Percentiles rank a stretch among this genome's conserved stretches.
These are phyloP conservation scores for Penicillium verhagenii DNA, from an alignment of 495 filamentous ascomycete species.

Conservation along the genomic window DNA sequence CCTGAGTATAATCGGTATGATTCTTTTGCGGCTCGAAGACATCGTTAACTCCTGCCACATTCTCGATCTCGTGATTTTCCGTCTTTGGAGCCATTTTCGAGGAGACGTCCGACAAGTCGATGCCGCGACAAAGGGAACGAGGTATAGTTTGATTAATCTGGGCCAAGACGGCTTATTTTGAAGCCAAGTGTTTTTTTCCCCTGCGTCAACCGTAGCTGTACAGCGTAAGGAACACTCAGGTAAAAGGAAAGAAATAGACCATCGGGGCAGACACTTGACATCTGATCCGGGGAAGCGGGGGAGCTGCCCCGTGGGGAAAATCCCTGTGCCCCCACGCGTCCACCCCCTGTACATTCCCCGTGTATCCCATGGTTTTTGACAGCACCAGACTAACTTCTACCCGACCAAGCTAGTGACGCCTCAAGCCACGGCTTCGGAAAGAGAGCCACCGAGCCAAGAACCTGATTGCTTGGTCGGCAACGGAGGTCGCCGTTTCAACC, in stretches of 20 bases:
- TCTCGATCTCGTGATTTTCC: conserved; percentile 11
- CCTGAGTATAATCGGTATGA: conserved; percentile 46
- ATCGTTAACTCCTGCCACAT: background rate
- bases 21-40: conserved; percentile 42
- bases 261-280: no score
- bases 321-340: conserved; percentile 10
- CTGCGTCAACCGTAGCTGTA: background rate
- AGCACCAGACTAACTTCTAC: background rate
- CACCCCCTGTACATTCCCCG: background rate
- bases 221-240: background rate
- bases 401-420: background rate
- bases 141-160: background rate
- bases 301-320: conserved; percentile 12
- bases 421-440: background rate
- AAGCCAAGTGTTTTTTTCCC: background rate
- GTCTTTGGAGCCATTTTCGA: conserved; percentile 7
- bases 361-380: background rate
- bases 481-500: conserved; percentile 7
- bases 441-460: background rate
- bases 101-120: no score
- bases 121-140: background rate
- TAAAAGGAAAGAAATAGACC: background rate
- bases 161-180: background rate
- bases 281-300: conserved; percentile 15
- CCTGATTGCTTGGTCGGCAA: conserved; percentile 10